phyloP scores from a whole-genome alignment of 176 grass and related monocot genomes.

The Carex pumila region DNA sequence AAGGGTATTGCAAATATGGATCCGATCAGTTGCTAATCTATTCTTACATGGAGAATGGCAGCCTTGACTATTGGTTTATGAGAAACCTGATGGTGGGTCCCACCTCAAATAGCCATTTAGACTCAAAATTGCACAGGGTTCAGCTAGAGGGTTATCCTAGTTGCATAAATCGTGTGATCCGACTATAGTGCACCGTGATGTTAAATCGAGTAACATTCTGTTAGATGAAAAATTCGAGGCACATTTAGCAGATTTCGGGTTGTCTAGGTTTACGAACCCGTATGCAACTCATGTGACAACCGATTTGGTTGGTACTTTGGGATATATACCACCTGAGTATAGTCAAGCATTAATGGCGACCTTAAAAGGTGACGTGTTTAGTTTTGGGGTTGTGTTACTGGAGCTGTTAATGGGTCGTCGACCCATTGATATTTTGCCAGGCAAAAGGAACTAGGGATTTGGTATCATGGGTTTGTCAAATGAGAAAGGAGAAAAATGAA shows the following conservation, averaged over 20 bases:
- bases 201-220: constrained; percentile 96
- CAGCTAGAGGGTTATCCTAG: constrained; percentile 78
- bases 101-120: constrained; percentile 76
- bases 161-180: constrained; percentile 87
- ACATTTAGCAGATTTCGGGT: constrained; percentile 88
- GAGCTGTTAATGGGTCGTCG: no score
- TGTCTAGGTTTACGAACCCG: constrained; percentile 75
- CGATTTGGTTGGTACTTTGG: no score
- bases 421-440: no score
- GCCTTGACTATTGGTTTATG: constrained; percentile 95
- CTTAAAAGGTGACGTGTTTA: no score
- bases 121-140: constrained; percentile 77
- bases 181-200: constrained; percentile 88
- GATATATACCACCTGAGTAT: no score
- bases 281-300: constrained; percentile 35
- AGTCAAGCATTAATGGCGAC: no score
- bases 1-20: constrained; percentile 76
- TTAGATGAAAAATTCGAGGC: constrained; percentile 82
- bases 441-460: no score
- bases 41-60: constrained; percentile 93
- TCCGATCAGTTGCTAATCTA: constrained; percentile 83
- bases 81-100: constrained; percentile 52
- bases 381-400: no score
- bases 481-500: no score
- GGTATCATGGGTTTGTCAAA: no score